Percentiles rank a stretch among this genome's conserved stretches.
These are phyloP conservation scores for Paxillus rubicundulus DNA, from an alignment of 768 basidiomycete genomes.

Conservation along the genomic window DNA sequence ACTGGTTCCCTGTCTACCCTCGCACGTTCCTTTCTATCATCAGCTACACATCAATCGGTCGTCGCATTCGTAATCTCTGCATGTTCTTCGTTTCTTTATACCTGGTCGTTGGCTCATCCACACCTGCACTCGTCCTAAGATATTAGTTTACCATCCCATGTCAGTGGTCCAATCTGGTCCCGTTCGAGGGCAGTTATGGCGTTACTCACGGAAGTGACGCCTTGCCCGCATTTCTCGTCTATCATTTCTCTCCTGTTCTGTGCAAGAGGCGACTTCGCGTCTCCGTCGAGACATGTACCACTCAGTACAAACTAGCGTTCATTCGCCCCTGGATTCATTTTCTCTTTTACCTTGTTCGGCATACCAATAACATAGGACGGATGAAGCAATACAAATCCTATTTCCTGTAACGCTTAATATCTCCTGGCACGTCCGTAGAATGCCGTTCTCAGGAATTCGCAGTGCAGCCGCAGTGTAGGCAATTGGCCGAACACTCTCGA, in stretches of 20 bases:
- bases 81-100: constrained; percentile 7
- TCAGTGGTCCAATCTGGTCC: constrained; percentile 4
- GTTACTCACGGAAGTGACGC: neutral
- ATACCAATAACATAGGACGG: neutral
- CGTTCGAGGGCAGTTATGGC: constrained; percentile 8
- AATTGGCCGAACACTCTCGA: neutral
- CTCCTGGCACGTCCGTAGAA: neutral
- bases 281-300: constrained; percentile 6
- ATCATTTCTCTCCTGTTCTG: neutral
- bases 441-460: neutral
- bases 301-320: constrained; percentile 10
- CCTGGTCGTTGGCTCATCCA: constrained; percentile 3
- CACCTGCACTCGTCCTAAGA: constrained; percentile 6
- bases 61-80: constrained; percentile 12
- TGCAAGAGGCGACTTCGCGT: neutral
- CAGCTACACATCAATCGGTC: constrained; percentile 12
- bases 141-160: constrained; percentile 10
- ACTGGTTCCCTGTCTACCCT: constrained; percentile 18
- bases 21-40: constrained; percentile 18
- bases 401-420: neutral
- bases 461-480: neutral
- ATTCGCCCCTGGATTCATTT: neutral
- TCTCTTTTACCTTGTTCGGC: neutral
- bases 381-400: constrained; percentile 1
- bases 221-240: constrained; percentile 2